Base-by-base conservation (phyloP, 2,329 filamentous ascomycete species). In the Macrophomina phaseolina region DNA sequence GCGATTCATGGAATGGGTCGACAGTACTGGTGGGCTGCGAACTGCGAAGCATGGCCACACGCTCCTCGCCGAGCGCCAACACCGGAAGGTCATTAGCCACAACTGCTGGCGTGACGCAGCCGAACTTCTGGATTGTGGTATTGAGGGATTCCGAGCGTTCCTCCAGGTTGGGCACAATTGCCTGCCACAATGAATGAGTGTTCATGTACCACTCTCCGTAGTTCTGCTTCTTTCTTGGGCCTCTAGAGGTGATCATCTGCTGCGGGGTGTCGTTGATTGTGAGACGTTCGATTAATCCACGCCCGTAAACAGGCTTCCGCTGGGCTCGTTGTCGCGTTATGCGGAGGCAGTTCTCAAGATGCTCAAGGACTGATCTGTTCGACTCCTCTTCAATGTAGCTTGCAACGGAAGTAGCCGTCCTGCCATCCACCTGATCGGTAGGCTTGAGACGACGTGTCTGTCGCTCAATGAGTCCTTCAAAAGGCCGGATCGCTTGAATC, bases 1-100 rank as follows among this genome's bases (percentile, higher is more conserved):
- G 92, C 14, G 94, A 89, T 79, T 97, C 93, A 72, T 99, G 95
- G 85, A 95, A 97, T 0, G 94, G 93, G 74, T 99, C 94, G 84
- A 82, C 72, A 2, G 46, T 46, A 5, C 30, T 53, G 34, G 40
- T 32, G 12, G 56, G 16, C 23, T 32, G 30, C 83, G 90, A 52
- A 82, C 87, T 48, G 82, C 85, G 78, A 81, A 86, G 68, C 81
- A 84, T 52, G 84, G 82, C 8, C 83, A 87, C 82, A 53, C 86
- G 80, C 1, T 88, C 81, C 2, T 87, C 87, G 48, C 81, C 83
- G 1, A 83, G 81, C 0, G 91, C 91, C 6, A 94, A 82, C 34
- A 86, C 83, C 18, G 88, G 87, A 72, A 96, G 83, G 70, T 96
- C 93, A 36, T 90, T 87, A 0, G 93, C 93, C 3, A 97, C 89